Evolutionary conservation across 2,329 filamentous ascomycete species (phyloP).

Genomic region (Trichoderma sp.): DNA sequence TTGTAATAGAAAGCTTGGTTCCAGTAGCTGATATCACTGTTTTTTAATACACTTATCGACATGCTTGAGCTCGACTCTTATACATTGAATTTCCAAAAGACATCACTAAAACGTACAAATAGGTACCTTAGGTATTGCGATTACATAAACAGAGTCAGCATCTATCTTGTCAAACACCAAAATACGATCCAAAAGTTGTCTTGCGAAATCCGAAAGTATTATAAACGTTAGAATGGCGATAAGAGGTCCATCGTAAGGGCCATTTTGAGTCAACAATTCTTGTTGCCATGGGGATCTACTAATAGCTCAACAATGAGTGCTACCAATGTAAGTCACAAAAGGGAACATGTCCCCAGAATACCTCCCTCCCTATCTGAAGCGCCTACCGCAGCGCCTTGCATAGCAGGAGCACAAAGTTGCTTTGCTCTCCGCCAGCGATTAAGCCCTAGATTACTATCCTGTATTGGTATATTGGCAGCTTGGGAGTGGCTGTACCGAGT

Average conservation of each 20-base stretch:
- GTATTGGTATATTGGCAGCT: background rate
- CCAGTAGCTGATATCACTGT: background rate
- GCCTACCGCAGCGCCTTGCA: background rate
- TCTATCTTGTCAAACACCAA: too few relatives aligned
- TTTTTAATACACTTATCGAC: background rate
- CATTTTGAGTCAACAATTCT: background rate
- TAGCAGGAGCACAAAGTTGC: background rate
- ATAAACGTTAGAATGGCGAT: background rate
- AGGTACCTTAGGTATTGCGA: too few relatives aligned
- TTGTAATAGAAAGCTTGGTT: too few relatives aligned
- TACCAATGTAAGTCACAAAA: background rate
- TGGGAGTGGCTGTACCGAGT: background rate
- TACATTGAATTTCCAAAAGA: background rate
- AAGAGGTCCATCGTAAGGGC: too few relatives aligned
- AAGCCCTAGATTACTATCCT: background rate
- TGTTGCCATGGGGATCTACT: background rate
- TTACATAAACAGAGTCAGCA: too few relatives aligned
- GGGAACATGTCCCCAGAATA: background rate
- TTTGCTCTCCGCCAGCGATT: background rate
- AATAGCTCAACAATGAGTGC: background rate
- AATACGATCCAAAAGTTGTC: background rate
- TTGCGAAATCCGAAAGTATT: background rate
- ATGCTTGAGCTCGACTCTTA: background rate
- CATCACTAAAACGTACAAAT: too few relatives aligned
- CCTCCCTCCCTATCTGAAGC: too few relatives aligned